Evolutionary conservation across 352 stramenopile species (phyloP), one percentile per base, ranked within the genome.

Genomic region (Phytophthora colocasiae): DNA sequence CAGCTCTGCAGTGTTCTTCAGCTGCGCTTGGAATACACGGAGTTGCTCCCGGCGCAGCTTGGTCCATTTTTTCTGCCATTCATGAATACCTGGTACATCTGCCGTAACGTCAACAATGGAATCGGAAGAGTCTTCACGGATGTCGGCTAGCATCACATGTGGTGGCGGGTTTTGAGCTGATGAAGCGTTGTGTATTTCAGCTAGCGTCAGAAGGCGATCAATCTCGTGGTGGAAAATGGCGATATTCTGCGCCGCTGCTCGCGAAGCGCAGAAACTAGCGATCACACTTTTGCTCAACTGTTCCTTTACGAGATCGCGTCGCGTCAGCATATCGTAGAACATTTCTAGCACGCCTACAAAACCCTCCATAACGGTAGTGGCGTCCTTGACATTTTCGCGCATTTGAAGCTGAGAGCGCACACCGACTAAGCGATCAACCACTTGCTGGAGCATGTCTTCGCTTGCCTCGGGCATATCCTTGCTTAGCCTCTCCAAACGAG

Each of bases 171-270:
- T 26, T n/a, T 44, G 40, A 36, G 24, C 52, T 44, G 47, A 38
- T 29, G 27, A 22, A 15, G 57, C 40, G 27, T 7, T 32, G 54
- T 45, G 57, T 19, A 71, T 36, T 8, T 67, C 41, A 43, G 57
- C 49, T 22, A 71, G 40, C 4, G 63, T 58, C 26, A 71, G 45
- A 32, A 70, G 38, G 8, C 63, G 63, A 56, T 70, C 63, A 49
- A 70, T 70, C 40, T 70, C 63, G 34, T 74, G 61, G 14, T 71
- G 66, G 9, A 74, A 71, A 26, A 56, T 58, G 54, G 51, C 49
- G 14, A 67, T n/a, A 6, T 62, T 58, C 40, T 74, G 60, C 3
- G 60, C 44, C 22, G 43, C 66, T 46, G 54, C 54, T 17, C 66
- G 66, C 1, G 66, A 63, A 56, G 54, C 41, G n/a, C 66, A 70